Evolutionary conservation across 345 rosid genomes (phyloP), one percentile per base, ranked within the genome.

Genomic region (Eucalyptus melliodora): DNA sequence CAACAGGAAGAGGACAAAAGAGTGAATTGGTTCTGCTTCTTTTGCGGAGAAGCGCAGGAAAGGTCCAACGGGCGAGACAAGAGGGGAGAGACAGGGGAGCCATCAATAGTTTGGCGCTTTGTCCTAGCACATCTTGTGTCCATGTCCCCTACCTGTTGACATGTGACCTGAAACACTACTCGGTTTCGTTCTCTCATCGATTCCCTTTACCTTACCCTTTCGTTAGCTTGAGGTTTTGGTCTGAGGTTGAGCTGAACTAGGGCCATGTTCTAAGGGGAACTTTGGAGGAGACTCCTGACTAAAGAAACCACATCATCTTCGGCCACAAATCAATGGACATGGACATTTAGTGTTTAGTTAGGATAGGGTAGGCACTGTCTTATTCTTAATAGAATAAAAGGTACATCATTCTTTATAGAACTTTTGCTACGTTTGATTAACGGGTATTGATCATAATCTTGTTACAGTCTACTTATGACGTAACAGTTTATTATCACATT

Each of bases 101-200:
- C 83, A 77, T 40, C 82, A 23, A 21, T 21, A 59, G 87, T 90
- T 94, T 92, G 97, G 92, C 91, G 87, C 88, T 91, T 77, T 77
- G 83, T 94, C 89, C 92, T 89, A 65, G 90, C 95, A 94, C 88
- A 87, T 47, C 93, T 94, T 91, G 95, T 91, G 96, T 93, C 93
- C 56, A 31, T 94, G 95, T 94, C 95, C 89, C 95, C 96, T 87
- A 72, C 50, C 81, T 26, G 88, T 86, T 89, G 88, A 62, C 90
- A 89, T 89, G 90, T 89, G 90, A 89, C 88, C 65, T 40, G 40
- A 88, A 81, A 49, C 87, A 56, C 26, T 53, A 51, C 44, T 77
- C 27, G 83, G 47, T 9, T 9, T 42, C 83, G 42, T 50, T 14
- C 44, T 30, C 44, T 60, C 40, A 6, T 15, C 72, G 2, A 13